phyloP scores from a whole-genome alignment of 192 early-diverging fungal genomes.

The Linnemannia elongata region DNA sequence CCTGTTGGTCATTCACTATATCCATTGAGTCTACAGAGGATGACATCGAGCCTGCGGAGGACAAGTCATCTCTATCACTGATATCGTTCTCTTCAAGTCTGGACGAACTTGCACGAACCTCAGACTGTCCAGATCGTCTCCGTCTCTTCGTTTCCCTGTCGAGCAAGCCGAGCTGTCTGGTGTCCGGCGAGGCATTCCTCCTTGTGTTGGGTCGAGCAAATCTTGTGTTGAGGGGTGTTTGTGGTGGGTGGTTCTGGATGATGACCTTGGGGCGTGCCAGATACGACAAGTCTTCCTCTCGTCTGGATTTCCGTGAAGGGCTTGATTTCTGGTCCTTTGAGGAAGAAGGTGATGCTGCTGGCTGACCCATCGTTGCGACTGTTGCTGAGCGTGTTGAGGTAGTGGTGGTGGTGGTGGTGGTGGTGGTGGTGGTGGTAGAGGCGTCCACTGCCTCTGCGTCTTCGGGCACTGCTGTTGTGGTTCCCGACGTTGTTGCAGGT shows the following conservation, averaged over 20 bases:
- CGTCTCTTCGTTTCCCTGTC: background rate
- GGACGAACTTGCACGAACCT: background rate
- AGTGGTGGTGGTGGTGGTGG: too few relatives aligned
- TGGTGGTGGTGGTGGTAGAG: background rate
- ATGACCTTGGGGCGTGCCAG: constrained; percentile 4
- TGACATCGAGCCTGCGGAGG: background rate
- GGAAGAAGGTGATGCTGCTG: background rate
- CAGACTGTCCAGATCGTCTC: background rate
- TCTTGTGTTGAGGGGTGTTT: constrained; percentile 12
- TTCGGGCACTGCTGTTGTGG: background rate
- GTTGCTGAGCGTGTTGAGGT: background rate
- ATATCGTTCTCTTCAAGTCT: background rate
- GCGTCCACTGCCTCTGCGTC: background rate
- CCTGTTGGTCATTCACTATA: background rate
- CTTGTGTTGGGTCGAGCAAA: constrained; percentile 30
- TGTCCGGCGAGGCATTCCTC: background rate
- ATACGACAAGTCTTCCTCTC: constrained; percentile 19
- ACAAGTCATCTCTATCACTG: background rate
- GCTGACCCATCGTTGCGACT: background rate
- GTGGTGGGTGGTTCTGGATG: background rate
- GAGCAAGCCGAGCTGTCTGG: background rate
- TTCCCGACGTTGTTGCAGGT: background rate
- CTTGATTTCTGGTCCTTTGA: background rate
- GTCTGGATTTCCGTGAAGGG: background rate
- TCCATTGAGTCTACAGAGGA: background rate